phyloP scores from a whole-genome alignment of 495 filamentous ascomycete species.

The Sordaria brevicollis region DNA sequence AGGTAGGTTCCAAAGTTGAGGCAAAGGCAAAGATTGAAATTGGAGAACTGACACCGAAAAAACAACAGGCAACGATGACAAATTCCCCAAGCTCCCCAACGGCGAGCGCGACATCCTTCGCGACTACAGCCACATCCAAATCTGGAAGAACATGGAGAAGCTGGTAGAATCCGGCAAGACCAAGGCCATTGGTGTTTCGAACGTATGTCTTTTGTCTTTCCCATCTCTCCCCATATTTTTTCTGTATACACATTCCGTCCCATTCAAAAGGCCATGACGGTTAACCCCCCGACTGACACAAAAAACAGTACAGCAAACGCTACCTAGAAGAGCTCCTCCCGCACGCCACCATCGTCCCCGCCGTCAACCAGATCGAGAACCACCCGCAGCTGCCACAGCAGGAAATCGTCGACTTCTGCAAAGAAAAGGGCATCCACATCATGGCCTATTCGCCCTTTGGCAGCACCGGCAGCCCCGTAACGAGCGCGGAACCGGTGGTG shows the following conservation, averaged over 20 bases:
- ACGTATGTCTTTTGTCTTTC: constrained; percentile 24
- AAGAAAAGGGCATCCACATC: constrained; percentile 61
- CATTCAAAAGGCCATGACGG: too few species aligned
- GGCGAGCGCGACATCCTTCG: constrained; percentile 59
- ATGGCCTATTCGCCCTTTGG: constrained; percentile 71
- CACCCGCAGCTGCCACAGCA: constrained; percentile 77
- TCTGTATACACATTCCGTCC: too few species aligned
- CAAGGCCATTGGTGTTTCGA: constrained; percentile 71
- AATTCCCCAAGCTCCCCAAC: constrained; percentile 63
- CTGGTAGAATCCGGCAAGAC: constrained; percentile 57
- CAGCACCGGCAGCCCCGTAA: constrained; percentile 64
- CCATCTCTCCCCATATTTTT: too few species aligned
- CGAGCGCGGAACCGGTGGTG: constrained; percentile 56
- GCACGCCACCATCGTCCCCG: constrained; percentile 55
- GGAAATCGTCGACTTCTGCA: constrained; percentile 71
- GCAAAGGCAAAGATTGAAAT: background rate
- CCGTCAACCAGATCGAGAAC: constrained; percentile 91
- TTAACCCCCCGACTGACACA: background rate
- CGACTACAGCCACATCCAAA: constrained; percentile 55
- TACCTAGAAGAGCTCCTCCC: constrained; percentile 66
- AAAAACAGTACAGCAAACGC: constrained; percentile 47
- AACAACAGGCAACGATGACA: constrained; percentile 54
- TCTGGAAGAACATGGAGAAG: constrained; percentile 74
- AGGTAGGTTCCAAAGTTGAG: constrained; percentile 25
- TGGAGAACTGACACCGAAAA: background rate